These are phyloP conservation scores for Colletotrichum orchidophilum DNA, from an alignment of 2,329 filamentous ascomycete species.

Conservation along the genomic window DNA sequence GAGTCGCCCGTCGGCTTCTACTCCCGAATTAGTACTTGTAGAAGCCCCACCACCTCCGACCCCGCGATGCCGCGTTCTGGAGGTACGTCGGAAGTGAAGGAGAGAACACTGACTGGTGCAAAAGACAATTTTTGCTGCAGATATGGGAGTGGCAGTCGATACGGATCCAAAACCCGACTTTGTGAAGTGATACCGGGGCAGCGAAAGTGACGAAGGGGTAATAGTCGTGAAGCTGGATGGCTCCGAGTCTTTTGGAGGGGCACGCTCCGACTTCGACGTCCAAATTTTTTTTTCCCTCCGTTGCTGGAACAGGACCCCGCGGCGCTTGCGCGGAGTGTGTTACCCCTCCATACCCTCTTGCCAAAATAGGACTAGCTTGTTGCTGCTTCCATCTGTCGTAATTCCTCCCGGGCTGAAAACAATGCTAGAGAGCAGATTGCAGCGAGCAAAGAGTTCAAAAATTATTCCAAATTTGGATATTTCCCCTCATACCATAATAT, in stretches of 20 bases:
- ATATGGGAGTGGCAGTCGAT: not conserved
- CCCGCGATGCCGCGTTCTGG: slow-evolving; percentile 20
- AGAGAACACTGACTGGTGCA: slow-evolving; percentile 10
- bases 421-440: not conserved
- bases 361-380: slow-evolving; percentile 4
- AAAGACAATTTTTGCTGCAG: not conserved
- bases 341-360: slow-evolving; percentile 28
- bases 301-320: slow-evolving; percentile 26
- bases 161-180: not conserved
- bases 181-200: not conserved
- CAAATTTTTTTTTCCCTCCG: slow-evolving; percentile 26
- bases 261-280: slow-evolving; percentile 32
- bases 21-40: slow-evolving; percentile 25
- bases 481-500: not conserved
- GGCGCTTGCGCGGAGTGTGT: slow-evolving; percentile 21
- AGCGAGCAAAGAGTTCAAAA: not conserved
- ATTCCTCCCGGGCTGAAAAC: not conserved
- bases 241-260: slow-evolving; percentile 31
- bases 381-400: not conserved
- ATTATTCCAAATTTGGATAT: not conserved
- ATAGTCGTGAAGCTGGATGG: slow-evolving; percentile 16
- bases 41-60: slow-evolving; percentile 31
- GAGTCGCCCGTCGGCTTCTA: slow-evolving; percentile 27
- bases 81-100: not conserved
- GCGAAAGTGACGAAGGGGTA: slow-evolving; percentile 8